Base-by-base conservation (phyloP, 352 stramenopile genomes). In the Phytophthora lateralis region DNA sequence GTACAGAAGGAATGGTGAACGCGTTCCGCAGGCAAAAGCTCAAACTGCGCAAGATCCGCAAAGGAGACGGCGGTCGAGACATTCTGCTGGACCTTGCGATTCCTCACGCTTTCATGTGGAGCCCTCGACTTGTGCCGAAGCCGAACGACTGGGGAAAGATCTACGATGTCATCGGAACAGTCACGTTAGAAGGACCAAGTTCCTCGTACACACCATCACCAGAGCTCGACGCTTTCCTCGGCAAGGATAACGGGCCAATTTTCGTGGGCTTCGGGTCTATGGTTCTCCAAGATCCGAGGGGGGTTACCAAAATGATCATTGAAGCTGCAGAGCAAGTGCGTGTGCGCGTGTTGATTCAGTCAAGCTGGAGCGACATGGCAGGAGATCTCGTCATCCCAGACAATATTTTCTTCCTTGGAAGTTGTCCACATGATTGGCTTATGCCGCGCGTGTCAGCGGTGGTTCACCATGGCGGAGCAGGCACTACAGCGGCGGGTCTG, bases 181-280 rank as follows among this genome's bases (percentile, higher is more conserved):
- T 97, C 56, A 54, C 49, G 29, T 60, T 85, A 14, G 69, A 81
- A 52, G 73, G 67, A 11, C 63, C 59, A 21, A 67, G 60, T 9
- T 80, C 69, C 3, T 67, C 65, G 5, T 91, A 90, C 49, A 75
- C 62, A n/a, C 72, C 85, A 12, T 62, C 80, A 15, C 66, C 70
- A 2, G 76, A 91, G 9, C 74, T 95, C 0, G 67, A 75, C 12
- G 76, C 68, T 0, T 97, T 96, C 55, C 64, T 96, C n/a, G 80
- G 58, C 8, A 34, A 66, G 6, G 71, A 88, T 41, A 70, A 48
- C 2, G 80, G 81, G 1, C 93, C 94, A 6, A 91, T 98, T 61
- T 98, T 97, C 48, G 85, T 98, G 35, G 95, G 95, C 0, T 98
- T 98, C 64, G 95, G 95, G 8, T 94, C 76, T 6, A 98, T 98